Base-by-base conservation (phyloP, 1,284 basidiomycete genomes). In the Rhodotorula sp. region DNA sequence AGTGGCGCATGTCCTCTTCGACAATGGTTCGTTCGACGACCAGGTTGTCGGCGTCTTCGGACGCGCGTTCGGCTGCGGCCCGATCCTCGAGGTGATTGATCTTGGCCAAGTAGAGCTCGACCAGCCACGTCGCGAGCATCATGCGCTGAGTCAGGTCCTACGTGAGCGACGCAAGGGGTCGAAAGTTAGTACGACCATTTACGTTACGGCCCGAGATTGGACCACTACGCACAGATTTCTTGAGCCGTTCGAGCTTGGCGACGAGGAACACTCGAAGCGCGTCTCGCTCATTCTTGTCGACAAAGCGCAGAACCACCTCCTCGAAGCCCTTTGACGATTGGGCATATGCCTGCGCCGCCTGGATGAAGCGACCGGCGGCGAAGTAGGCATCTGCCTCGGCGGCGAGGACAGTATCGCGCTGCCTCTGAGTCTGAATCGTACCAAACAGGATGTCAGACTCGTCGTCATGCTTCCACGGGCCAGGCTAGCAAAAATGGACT, bases 101-200 rank as follows among this genome's bases (percentile, higher is more conserved):
- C 83, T 96, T 98, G 82, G 89, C 91, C 30, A 99, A 86, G 79
- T 95, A 98, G 75, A 99, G 94, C 81, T 99, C 96, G 44, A 96
- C 89, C 12, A 99, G 88, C 96, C 96, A 99, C 0, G 95, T 98
- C 2, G 96, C 94, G 14, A 99, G 84, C 90, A 99, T 95, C 89
- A 95, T 94, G 46, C 96, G 86, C 80, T 97, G 94, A 0, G 92
- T 93, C 59, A 91, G 77, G 76, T 96, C 93, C 92, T 95, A 72
- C 26, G 66, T 17, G 53, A 48, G 15, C n/a, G 17, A 8, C 46
- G 6, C 18, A 8, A 10, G 10, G 10, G 1, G n/a, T 48, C 77
- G 60, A 70, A 72, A 48, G 2, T 48, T 17, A 48, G 37, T 30
- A 55, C 1, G n/a, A 42, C 10, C 37, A 14, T 42, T 42, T 12